Percentiles rank a stretch among this genome's conserved stretches.
phyloP scores from a whole-genome alignment of 441 rosid genomes.

The Erodium trifolium region DNA sequence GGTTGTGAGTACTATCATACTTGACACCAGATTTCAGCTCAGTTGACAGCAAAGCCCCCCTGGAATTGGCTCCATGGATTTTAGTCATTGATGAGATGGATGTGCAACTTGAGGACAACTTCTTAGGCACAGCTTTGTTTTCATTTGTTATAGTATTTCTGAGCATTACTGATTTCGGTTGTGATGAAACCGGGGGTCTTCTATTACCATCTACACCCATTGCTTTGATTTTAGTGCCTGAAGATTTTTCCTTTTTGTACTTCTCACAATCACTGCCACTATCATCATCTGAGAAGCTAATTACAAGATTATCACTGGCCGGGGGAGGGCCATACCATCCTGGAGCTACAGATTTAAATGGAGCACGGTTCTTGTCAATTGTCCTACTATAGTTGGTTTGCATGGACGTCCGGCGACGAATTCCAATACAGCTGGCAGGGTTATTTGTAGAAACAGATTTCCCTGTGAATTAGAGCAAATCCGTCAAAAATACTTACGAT shows the following conservation, averaged over 20 bases:
- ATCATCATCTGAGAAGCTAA: conserved; percentile 83
- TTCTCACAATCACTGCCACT: conserved; percentile 72
- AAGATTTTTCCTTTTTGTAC: conserved; percentile 21
- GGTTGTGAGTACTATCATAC: conserved; percentile 28
- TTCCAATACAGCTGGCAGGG: conserved; percentile 25
- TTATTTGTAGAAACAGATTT: conserved; percentile 28
- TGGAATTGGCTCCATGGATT: conserved; percentile 34
- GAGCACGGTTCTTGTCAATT: conserved; percentile 37
- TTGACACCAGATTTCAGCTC: conserved; percentile 36
- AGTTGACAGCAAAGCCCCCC: conserved; percentile 26
- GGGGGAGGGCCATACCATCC: conserved; percentile 37
- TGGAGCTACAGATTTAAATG: conserved; percentile 31
- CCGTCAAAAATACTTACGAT: conserved; percentile 6
- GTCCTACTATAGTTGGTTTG: conserved; percentile 36
- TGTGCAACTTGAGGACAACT: conserved; percentile 36
- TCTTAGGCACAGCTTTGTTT: conserved; percentile 36
- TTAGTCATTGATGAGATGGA: conserved; percentile 30
- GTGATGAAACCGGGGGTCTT: conserved; percentile 27
- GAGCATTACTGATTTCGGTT: conserved; percentile 29
- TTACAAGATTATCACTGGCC: conserved; percentile 58
- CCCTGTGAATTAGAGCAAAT: conserved; percentile 32
- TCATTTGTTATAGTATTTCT: conserved; percentile 30
- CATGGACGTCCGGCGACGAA: conserved; percentile 23
- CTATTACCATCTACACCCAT: conserved; percentile 25
- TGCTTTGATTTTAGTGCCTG: conserved; percentile 29